Percentiles rank a stretch among this genome's conserved stretches.
Evolutionary conservation across 2,329 filamentous ascomycete species (phyloP).

Genomic region (Juglanconis juglandina): DNA sequence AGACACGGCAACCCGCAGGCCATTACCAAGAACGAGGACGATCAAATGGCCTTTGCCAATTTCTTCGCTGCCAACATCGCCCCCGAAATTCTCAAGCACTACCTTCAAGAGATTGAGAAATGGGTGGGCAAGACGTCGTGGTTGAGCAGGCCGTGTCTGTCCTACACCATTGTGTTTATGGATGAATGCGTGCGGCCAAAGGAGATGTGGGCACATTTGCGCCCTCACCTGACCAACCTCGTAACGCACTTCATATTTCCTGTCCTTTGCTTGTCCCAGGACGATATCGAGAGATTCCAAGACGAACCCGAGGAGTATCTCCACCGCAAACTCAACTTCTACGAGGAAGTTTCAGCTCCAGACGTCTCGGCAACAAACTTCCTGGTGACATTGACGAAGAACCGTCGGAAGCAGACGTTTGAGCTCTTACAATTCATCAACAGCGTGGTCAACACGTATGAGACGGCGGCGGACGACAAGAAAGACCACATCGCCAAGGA

Average conservation of each 20-base stretch:
- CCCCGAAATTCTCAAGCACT: slow-evolving; percentile 92
- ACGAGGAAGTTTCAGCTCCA: slow-evolving; percentile 92
- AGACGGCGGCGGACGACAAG: slow-evolving; percentile 75
- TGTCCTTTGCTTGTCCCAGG: slow-evolving; percentile 84
- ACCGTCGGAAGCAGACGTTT: slow-evolving; percentile 91
- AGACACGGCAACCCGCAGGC: slow-evolving; percentile 87
- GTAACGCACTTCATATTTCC: slow-evolving; percentile 95
- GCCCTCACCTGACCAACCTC: slow-evolving; percentile 87
- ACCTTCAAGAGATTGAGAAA: slow-evolving; percentile 91
- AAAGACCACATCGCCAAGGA: slow-evolving; percentile 97
- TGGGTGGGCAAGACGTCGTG: slow-evolving; percentile 94
- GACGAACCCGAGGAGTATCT: slow-evolving; percentile 95
- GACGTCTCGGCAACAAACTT: slow-evolving; percentile 97
- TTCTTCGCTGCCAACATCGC: slow-evolving; percentile 88
- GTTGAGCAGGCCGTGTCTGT: slow-evolving; percentile 91
- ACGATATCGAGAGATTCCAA: slow-evolving; percentile 91
- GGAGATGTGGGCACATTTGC: slow-evolving; percentile 91
- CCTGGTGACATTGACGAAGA: slow-evolving; percentile 89
- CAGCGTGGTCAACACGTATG: slow-evolving; percentile 88
- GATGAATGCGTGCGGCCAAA: slow-evolving; percentile 98
- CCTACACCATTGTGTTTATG: slow-evolving; percentile 89
- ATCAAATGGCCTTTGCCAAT: slow-evolving; percentile 80
- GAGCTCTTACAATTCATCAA: slow-evolving; percentile 94
- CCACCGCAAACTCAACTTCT: slow-evolving; percentile 95
- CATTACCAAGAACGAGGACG: slow-evolving; percentile 66